phyloP scores from a whole-genome alignment of 2,329 filamentous ascomycete species.

The Fusarium penzigii region DNA sequence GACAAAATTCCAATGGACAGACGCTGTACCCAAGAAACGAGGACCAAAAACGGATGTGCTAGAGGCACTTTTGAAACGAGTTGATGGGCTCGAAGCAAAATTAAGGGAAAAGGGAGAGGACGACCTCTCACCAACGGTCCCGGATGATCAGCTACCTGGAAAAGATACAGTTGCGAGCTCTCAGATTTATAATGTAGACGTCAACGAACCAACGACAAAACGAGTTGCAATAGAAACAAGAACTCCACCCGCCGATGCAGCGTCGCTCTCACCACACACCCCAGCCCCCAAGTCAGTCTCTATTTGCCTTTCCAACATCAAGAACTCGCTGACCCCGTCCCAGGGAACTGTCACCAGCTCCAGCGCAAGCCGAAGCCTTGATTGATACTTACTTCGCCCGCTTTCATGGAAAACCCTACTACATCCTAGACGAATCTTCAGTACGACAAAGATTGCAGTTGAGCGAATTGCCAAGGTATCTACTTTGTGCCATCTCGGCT shows the following conservation, averaged over 20 bases:
- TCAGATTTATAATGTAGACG: constrained; percentile 15
- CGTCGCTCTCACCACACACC: constrained; percentile 28
- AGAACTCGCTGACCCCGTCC: constrained; percentile 8
- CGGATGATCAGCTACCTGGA: constrained; percentile 13
- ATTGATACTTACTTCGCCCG: constrained; percentile 79
- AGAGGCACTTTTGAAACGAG: constrained; percentile 79
- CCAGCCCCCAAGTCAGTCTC: constrained; percentile 26
- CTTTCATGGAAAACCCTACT: constrained; percentile 80
- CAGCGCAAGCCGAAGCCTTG: constrained; percentile 60
- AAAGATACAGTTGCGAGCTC: constrained; percentile 31
- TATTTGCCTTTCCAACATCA: background rate
- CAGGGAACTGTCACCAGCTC: constrained; percentile 48
- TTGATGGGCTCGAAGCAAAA: constrained; percentile 81
- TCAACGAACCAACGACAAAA: constrained; percentile 43
- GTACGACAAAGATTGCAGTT: constrained; percentile 71
- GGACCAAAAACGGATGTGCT: constrained; percentile 89
- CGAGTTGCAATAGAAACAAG: constrained; percentile 40
- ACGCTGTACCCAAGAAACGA: constrained; percentile 86
- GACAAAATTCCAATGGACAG: constrained; percentile 42
- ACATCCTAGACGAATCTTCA: constrained; percentile 76
- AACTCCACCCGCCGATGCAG: constrained; percentile 27
- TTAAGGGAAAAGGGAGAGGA: constrained; percentile 66
- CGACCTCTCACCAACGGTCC: constrained; percentile 25
- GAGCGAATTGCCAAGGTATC: constrained; percentile 61
- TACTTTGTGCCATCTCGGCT: constrained; percentile 60